Percentiles rank a stretch among this genome's conserved stretches.
Evolutionary conservation across 2,329 filamentous ascomycete genomes (phyloP).

Genomic region (Cercospora brassicicola): DNA sequence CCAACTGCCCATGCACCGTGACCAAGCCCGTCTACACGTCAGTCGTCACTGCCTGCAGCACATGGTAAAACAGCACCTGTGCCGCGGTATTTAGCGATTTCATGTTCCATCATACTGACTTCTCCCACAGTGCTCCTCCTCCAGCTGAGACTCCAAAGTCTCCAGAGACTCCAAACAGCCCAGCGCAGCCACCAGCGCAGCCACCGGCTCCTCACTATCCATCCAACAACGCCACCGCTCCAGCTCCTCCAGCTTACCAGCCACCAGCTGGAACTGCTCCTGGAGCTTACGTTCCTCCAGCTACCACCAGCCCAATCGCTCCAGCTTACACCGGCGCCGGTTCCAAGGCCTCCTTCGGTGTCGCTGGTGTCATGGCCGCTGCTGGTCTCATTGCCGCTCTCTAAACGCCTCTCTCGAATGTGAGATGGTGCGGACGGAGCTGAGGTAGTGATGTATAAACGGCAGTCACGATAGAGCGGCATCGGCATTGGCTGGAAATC

Average conservation of each 20-base stretch:
- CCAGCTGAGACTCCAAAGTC: conserved; percentile 10
- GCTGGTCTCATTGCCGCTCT: conserved; percentile 29
- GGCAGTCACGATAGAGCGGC: conserved; percentile 11
- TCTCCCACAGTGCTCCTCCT: background rate
- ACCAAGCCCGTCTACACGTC: conserved; percentile 30
- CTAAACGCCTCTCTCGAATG: conserved; percentile 16
- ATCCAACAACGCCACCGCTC: conserved; percentile 17
- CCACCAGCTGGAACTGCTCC: conserved; percentile 14
- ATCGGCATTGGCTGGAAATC: background rate
- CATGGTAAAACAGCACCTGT: conserved; percentile 26
- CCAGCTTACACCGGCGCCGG: conserved; percentile 27
- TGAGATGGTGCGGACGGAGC: background rate
- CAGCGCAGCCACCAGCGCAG: conserved; percentile 7
- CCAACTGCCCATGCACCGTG: conserved; percentile 30
- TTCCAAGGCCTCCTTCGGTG: conserved; percentile 27
- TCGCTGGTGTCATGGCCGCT: conserved; percentile 26
- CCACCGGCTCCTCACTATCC: conserved; percentile 16
- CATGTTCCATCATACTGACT: conserved; percentile 1
- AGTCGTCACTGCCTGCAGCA: conserved; percentile 26
- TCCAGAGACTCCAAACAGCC: conserved; percentile 8
- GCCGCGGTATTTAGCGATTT: background rate
- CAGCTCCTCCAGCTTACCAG: conserved; percentile 2
- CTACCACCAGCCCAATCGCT: conserved; percentile 17
- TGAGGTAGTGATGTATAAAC: background rate
- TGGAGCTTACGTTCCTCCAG: conserved; percentile 16